phyloP scores from a whole-genome alignment of 768 basidiomycete genomes.

The Suillus americanus region DNA sequence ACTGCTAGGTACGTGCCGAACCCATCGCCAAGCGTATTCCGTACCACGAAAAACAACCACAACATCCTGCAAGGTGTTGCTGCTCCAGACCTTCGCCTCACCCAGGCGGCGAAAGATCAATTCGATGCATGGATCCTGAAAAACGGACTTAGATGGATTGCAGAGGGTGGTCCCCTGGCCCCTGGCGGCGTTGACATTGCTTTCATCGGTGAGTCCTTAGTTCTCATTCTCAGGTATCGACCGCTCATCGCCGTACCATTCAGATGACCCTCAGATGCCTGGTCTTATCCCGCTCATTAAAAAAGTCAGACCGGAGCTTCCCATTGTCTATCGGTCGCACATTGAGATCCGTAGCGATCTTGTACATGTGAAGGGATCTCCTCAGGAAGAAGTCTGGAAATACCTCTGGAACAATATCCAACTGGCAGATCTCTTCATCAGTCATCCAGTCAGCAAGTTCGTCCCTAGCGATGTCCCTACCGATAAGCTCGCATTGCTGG shows the following conservation, averaged over 20 bases:
- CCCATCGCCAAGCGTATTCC: conserved; percentile 86
- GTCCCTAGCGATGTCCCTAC: conserved; percentile 83
- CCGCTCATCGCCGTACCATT: conserved; percentile 16
- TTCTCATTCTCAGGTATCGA: conserved; percentile 2
- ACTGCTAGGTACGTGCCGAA: conserved; percentile 78
- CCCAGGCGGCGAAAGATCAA: conserved; percentile 71
- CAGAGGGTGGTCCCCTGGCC: conserved; percentile 81
- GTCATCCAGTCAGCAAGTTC: conserved; percentile 93
- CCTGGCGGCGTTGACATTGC: conserved; percentile 83
- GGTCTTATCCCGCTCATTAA: conserved; percentile 92
- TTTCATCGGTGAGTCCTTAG: conserved; percentile 65
- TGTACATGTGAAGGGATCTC: conserved; percentile 75
- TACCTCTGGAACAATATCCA: conserved; percentile 94
- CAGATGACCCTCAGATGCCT: conserved; percentile 91
- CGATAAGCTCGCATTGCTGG: conserved; percentile 69
- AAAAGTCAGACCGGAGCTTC: conserved; percentile 78
- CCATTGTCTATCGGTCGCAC: conserved; percentile 92
- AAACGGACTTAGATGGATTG: conserved; percentile 88
- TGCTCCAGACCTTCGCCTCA: conserved; percentile 71
- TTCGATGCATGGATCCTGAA: conserved; percentile 89
- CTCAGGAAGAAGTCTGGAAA: conserved; percentile 91
- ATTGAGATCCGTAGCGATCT: conserved; percentile 92
- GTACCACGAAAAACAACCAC: conserved; percentile 94
- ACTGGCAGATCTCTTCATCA: conserved; percentile 88
- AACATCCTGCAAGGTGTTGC: conserved; percentile 95